Evolutionary conservation across 2,329 filamentous ascomycete genomes (phyloP).

Genomic region (Ophiostoma novo-ulmi): DNA sequence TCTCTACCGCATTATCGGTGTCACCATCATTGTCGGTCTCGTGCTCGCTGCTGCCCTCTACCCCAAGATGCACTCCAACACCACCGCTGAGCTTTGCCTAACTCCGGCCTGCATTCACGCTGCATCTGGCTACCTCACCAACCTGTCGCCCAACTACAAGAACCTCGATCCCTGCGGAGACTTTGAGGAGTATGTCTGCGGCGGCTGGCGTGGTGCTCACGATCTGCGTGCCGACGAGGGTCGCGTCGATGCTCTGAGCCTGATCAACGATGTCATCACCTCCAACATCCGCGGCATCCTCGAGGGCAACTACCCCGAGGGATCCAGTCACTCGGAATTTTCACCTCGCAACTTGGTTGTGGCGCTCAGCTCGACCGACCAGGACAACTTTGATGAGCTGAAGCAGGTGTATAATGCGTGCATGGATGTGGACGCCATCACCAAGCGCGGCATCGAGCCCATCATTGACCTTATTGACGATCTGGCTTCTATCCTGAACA

Average conservation of each 20-base stretch:
- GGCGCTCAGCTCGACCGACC: constrained; percentile 43
- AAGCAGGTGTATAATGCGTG: constrained; percentile 61
- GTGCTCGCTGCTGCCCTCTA: constrained; percentile 19
- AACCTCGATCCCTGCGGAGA: constrained; percentile 62
- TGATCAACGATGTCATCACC: constrained; percentile 58
- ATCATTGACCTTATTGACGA: constrained; percentile 52
- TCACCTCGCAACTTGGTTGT: constrained; percentile 39
- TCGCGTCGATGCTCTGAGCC: constrained; percentile 53
- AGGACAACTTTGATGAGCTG: constrained; percentile 62
- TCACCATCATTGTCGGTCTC: constrained; percentile 16
- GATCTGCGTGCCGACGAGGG: constrained; percentile 61
- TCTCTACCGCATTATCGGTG: constrained; percentile 12
- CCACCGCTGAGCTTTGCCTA: constrained; percentile 41
- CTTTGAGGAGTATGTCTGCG: constrained; percentile 64
- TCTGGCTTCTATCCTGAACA: constrained; percentile 32
- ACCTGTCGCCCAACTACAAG: constrained; percentile 55
- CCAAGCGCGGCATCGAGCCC: constrained; percentile 51
- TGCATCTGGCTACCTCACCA: constrained; percentile 57
- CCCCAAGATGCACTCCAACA: constrained; percentile 7
- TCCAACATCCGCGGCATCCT: constrained; percentile 57
- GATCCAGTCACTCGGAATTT: constrained; percentile 40
- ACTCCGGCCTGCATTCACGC: constrained; percentile 60
- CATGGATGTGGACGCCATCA: constrained; percentile 55
- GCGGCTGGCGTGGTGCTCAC: constrained; percentile 59
- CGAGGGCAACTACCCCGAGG: constrained; percentile 50